A percentile compares a stretch with the other conserved stretches of the same genome.
These are phyloP conservation scores for Castanospermum australe DNA, from an alignment of 306 rosid species.

Conservation along the genomic window DNA sequence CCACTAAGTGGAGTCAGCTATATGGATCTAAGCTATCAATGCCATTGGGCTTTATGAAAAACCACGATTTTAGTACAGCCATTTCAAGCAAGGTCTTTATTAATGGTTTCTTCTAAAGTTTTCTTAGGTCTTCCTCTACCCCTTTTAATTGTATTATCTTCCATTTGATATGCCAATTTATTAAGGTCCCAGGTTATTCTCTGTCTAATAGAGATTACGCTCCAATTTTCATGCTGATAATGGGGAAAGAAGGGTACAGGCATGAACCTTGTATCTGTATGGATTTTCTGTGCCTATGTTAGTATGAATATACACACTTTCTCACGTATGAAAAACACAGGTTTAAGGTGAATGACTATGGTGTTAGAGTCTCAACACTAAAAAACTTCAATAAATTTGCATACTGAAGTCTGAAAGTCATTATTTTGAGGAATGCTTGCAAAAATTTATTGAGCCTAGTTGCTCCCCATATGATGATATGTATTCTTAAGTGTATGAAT, in stretches of 20 bases:
- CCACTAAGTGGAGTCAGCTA: not conserved
- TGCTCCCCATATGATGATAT: not conserved
- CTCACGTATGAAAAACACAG: not conserved
- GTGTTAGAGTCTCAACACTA: not conserved
- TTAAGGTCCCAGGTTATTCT: not conserved
- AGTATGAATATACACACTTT: not conserved
- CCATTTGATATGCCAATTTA: not conserved
- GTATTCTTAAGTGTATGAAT: not conserved
- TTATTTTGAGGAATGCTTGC: not conserved
- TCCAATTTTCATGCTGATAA: not conserved
- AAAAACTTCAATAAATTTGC: not conserved
- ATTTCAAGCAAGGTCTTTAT: not conserved
- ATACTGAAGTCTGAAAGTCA: constrained; percentile 18
- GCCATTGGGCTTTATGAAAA: not conserved
- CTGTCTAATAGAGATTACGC: not conserved
- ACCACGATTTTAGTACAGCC: not conserved
- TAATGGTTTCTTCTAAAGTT: not conserved
- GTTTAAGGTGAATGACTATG: not conserved
- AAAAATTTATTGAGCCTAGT: not conserved
- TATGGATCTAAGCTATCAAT: not conserved
- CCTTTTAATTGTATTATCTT: no score
- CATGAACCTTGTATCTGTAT: not conserved
- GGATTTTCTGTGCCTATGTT: not conserved
- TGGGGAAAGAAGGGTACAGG: constrained; percentile 7
- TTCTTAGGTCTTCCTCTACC: not conserved